Evolutionary conservation across 129 eudicot genomes (phyloP), one percentile per base, ranked within the genome.

Genomic region (Glebionis coronaria): DNA sequence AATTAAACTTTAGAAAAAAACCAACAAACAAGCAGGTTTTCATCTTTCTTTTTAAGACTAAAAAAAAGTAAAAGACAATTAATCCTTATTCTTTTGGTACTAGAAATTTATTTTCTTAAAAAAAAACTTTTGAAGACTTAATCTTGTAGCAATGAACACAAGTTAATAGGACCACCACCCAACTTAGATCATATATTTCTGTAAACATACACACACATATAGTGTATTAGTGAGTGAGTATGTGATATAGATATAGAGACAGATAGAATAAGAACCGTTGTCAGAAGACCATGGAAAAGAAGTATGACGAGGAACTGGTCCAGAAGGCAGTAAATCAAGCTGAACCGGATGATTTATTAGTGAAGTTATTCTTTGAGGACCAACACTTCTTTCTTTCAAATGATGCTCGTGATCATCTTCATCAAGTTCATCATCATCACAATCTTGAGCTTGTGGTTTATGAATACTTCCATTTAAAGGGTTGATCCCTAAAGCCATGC

Each of bases 311-410:
- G 72, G 85, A 69, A 82, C 84, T 72, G 91, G 96, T 42, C 68
- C 82, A 25, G 79, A 81, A 74, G 91, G 84, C 35, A 88, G 91
- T 18, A 88, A 86, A 79, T 85, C 82, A 45, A 85, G 92, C 74
- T 81, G 94, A 65, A 87, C 72, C 20, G 78, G 86, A 5, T 77
- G 73, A 23, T 76, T 76, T 25, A 49, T 76, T 25, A 49, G 6
- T 66, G 61, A 47, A 44, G 42, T 29, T 21, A 15, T 31, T 50
- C 45, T 63, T 64, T 63, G 55, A 42, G 21, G 20, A 68, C 44
- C 8, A 67, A 67, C 63, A 67, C 49, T 53, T 19, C 31, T 67
- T 56, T 66, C 79, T 74, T 57, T 66, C 50, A 44, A 12, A 44
- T 0, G 10, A 25, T 9, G 3, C 27, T 56, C n/a, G 14, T 69